A percentile compares a stretch with the other conserved stretches of the same genome.
Conservation (phyloP, 1,139 yeast genomes). For the Suhomyces anneliseae region DNA sequence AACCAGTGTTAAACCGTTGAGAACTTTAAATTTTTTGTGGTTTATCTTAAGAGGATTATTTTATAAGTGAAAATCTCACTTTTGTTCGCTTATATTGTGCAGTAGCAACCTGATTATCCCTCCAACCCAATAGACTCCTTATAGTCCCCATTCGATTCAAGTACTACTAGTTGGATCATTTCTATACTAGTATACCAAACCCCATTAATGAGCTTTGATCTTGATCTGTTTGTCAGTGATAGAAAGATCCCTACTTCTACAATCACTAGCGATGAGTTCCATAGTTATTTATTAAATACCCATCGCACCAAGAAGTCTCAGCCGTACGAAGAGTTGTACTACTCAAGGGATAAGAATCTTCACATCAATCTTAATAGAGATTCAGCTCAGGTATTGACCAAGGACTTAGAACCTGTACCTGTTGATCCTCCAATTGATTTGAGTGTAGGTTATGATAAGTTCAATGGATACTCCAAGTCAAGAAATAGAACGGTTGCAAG, state of each 20-base stretch:
- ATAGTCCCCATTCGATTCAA: too few relatives aligned
- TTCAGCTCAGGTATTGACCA: background rate
- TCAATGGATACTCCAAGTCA: background rate
- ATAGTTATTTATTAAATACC: background rate
- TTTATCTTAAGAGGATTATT: too few relatives aligned
- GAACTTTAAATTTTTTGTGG: too few relatives aligned
- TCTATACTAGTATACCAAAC: background rate
- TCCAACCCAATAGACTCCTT: too few relatives aligned
- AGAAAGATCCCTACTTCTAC: background rate
- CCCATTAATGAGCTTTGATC: background rate
- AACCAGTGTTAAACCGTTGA: too few relatives aligned
- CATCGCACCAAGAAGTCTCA: background rate
- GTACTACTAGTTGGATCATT: too few relatives aligned
- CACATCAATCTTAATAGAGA: background rate
- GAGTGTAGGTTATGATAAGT: background rate
- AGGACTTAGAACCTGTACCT: background rate
- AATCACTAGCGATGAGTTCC: background rate
- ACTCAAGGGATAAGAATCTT: constrained; percentile 4
- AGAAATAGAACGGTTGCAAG: background rate
- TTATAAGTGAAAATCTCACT: too few relatives aligned
- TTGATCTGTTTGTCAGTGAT: background rate
- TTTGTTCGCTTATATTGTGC: too few relatives aligned
- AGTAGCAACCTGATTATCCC: too few relatives aligned
- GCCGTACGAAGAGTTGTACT: constrained; percentile 2
- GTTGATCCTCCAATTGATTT: background rate